phyloP scores from a whole-genome alignment of 305 asterid genomes.

The Rubia balearica region DNA sequence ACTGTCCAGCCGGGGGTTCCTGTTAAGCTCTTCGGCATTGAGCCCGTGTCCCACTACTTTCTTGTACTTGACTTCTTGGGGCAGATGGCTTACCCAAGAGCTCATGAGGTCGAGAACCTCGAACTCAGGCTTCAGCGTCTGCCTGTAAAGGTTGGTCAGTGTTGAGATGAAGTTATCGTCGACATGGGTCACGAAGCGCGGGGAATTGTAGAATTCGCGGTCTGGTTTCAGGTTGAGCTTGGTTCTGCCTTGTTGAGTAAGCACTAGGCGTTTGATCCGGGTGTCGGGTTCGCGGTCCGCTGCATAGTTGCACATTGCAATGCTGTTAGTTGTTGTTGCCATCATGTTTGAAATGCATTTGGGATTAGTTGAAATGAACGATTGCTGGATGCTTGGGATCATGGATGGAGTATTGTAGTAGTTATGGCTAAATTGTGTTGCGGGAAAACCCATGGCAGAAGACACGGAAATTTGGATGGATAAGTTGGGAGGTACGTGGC shows the following conservation, averaged over 20 bases:
- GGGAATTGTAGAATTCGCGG: constrained; percentile 58
- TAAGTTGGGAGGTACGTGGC: neutral
- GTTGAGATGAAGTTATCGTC: constrained; percentile 53
- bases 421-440: neutral
- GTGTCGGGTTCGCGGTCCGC: constrained; percentile 24
- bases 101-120: constrained; percentile 82
- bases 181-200: constrained; percentile 65
- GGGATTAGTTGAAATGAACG: neutral
- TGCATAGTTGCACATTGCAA: neutral
- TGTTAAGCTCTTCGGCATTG: constrained; percentile 69
- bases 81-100: constrained; percentile 85
- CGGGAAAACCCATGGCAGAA: neutral
- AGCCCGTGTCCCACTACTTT: constrained; percentile 85
- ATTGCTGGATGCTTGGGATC: constrained; percentile 8
- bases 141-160: constrained; percentile 41
- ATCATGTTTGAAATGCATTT: neutral
- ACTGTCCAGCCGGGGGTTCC: constrained; percentile 53
- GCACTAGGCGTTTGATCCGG: constrained; percentile 54
- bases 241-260: constrained; percentile 46
- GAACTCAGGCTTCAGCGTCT: constrained; percentile 45
- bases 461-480: neutral
- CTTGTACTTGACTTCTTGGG: constrained; percentile 50
- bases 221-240: constrained; percentile 52
- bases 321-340: neutral
- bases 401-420: neutral